Evolutionary conservation across 2,329 filamentous ascomycete genomes (phyloP).

Genomic region (Dactylonectria macrodidyma): DNA sequence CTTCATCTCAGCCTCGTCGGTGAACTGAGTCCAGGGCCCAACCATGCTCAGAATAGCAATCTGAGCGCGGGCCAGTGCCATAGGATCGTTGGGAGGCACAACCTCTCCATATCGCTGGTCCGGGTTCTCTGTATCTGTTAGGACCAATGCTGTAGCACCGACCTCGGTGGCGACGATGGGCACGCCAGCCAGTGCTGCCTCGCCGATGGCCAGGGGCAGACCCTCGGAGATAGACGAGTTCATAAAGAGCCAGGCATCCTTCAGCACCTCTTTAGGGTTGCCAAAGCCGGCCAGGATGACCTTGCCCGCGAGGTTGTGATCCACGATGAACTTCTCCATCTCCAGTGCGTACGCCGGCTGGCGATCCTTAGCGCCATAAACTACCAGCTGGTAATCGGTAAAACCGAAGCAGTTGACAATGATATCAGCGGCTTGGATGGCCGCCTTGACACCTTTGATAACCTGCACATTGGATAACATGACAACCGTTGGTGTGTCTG

Average conservation of each 20-base stretch:
- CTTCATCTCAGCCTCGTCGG: conserved; percentile 20
- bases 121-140: conserved; percentile 36
- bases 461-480: conserved; percentile 41
- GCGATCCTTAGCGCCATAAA: conserved; percentile 39
- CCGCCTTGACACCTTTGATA: conserved; percentile 39
- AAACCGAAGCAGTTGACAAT: conserved; percentile 38
- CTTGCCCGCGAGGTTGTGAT: conserved; percentile 27
- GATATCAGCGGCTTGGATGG: conserved; percentile 37
- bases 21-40: conserved; percentile 36
- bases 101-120: conserved; percentile 38
- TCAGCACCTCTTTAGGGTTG: conserved; percentile 35
- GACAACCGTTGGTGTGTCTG: conserved; percentile 35
- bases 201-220: conserved; percentile 36
- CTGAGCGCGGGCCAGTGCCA: conserved; percentile 36
- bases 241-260: conserved; percentile 41
- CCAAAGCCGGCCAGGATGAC: conserved; percentile 38
- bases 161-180: conserved; percentile 39
- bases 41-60: conserved; percentile 38
- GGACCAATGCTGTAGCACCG: conserved; percentile 35
- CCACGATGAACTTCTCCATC: conserved; percentile 40
- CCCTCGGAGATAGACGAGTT: conserved; percentile 41
- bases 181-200: conserved; percentile 37
- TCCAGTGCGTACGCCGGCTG: conserved; percentile 36
- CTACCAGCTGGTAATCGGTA: conserved; percentile 34
- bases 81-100: conserved; percentile 36